A percentile compares a stretch with the other conserved stretches of the same genome.
Conservation (phyloP, 345 rosid species). For the Ceriops decandra region DNA sequence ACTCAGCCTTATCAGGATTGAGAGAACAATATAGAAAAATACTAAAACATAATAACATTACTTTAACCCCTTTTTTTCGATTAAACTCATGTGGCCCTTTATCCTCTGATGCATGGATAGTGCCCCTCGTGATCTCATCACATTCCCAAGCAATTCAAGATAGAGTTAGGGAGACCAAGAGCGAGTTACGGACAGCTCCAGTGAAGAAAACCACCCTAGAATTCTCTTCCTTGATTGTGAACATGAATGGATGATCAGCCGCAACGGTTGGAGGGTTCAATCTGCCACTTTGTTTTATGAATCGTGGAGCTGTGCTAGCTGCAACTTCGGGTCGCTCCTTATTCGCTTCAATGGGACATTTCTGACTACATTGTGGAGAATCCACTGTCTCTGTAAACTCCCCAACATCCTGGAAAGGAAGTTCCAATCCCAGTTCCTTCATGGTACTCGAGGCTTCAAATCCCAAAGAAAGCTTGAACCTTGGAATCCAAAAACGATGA, state of each 20-base stretch:
- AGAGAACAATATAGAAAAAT: too few relatives aligned
- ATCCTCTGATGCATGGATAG: too few relatives aligned
- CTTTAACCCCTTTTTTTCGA: too few relatives aligned
- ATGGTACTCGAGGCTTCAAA: conserved; percentile 24
- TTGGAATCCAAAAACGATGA: conserved; percentile 27
- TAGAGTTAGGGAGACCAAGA: conserved; percentile 9
- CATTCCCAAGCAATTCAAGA: too few relatives aligned
- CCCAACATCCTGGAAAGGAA: conserved; percentile 17
- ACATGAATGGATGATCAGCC: conserved; percentile 30
- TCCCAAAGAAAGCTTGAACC: conserved; percentile 26
- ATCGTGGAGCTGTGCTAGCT: conserved; percentile 9
- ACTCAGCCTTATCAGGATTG: too few relatives aligned
- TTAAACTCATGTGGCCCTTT: too few relatives aligned
- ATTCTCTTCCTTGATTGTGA: conserved; percentile 27
- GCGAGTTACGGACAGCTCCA: conserved; percentile 30
- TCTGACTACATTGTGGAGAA: background rate
- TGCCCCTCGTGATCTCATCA: too few relatives aligned
- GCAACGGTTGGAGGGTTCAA: conserved; percentile 20
- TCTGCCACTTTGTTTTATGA: background rate
- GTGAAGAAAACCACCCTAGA: conserved; percentile 17
- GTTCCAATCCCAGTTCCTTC: conserved; percentile 21
- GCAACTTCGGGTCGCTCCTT: conserved; percentile 41
- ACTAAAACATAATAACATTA: too few relatives aligned
- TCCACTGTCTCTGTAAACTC: conserved; percentile 29
- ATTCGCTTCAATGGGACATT: conserved; percentile 34